Conservation (phyloP, 176 grass and related monocot species). For the Oryza meridionalis region DNA sequence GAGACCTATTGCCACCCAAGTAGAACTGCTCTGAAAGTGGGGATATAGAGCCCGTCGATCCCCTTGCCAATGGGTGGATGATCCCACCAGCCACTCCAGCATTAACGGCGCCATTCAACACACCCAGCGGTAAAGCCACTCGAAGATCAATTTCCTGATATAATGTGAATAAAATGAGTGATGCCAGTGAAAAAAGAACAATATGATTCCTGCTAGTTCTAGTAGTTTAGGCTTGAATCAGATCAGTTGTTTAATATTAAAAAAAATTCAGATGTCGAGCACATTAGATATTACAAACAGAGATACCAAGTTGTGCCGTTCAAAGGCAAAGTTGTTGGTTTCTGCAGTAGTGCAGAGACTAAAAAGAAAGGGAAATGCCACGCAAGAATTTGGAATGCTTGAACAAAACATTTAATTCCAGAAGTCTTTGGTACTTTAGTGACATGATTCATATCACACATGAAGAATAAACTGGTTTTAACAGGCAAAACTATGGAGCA, state of each 20-base stretch:
- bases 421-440: neutral
- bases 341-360: neutral
- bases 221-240: slow-evolving; percentile 22
- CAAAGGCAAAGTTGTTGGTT: neutral
- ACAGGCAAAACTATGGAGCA: neutral
- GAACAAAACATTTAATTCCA: neutral
- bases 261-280: neutral
- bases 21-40: slow-evolving; percentile 75
- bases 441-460: neutral
- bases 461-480: neutral
- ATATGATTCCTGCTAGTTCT: neutral
- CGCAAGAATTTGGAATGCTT: neutral
- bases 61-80: slow-evolving; percentile 59
- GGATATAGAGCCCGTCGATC: slow-evolving; percentile 48
- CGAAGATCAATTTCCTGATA: slow-evolving; percentile 93
- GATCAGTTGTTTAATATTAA: slow-evolving; percentile 4
- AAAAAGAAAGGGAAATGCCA: neutral
- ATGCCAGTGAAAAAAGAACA: neutral
- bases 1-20: slow-evolving; percentile 73
- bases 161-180: slow-evolving; percentile 7
- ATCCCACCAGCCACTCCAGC: slow-evolving; percentile 67
- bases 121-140: slow-evolving; percentile 73
- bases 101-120: slow-evolving; percentile 79
- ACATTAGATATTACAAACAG: slow-evolving; percentile 37
- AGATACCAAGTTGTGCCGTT: neutral